A percentile compares a stretch with the other conserved stretches of the same genome.
Conservation (phyloP, 2,329 filamentous ascomycete genomes). For the Fusarium succisae region DNA sequence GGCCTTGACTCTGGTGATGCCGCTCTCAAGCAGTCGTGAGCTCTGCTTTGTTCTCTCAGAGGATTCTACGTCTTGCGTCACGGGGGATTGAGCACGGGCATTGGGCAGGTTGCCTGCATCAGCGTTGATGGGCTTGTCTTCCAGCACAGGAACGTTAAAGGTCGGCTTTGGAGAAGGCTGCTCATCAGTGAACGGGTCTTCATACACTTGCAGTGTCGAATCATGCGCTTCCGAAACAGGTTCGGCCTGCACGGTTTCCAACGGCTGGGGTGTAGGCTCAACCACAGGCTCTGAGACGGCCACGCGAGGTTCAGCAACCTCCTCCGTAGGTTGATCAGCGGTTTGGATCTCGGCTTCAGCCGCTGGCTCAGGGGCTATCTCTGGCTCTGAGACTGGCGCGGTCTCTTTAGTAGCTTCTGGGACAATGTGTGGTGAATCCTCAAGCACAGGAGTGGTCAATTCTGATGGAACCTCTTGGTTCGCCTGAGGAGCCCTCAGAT, state of each 20-base stretch:
- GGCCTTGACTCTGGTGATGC: slow-evolving; percentile 76
- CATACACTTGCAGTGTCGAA: slow-evolving; percentile 63
- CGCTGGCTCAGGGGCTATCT: background rate
- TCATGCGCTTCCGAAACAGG: slow-evolving; percentile 18
- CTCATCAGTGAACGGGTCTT: slow-evolving; percentile 67
- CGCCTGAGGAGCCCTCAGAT: slow-evolving; percentile 16
- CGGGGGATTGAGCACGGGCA: slow-evolving; percentile 35
- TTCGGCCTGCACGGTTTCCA: slow-evolving; percentile 8
- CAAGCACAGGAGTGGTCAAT: slow-evolving; percentile 18
- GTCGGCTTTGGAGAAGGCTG: slow-evolving; percentile 57
- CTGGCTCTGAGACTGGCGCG: background rate
- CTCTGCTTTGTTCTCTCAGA: slow-evolving; percentile 66
- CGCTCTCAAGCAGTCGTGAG: slow-evolving; percentile 74
- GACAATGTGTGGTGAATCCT: slow-evolving; percentile 9
- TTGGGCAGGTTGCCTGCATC: slow-evolving; percentile 51
- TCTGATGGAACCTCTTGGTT: slow-evolving; percentile 16
- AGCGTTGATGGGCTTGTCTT: slow-evolving; percentile 69
- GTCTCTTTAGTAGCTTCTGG: slow-evolving; percentile 15
- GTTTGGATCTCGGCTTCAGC: slow-evolving; percentile 45
- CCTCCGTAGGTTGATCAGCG: slow-evolving; percentile 33
- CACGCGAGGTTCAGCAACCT: slow-evolving; percentile 18
- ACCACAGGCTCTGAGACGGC: slow-evolving; percentile 4
- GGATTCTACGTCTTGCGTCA: slow-evolving; percentile 38
- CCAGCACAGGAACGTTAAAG: slow-evolving; percentile 62
- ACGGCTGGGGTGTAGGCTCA: slow-evolving; percentile 14